phyloP scores from a whole-genome alignment of 1,139 yeast species.

The Suhomyces terraborum region DNA sequence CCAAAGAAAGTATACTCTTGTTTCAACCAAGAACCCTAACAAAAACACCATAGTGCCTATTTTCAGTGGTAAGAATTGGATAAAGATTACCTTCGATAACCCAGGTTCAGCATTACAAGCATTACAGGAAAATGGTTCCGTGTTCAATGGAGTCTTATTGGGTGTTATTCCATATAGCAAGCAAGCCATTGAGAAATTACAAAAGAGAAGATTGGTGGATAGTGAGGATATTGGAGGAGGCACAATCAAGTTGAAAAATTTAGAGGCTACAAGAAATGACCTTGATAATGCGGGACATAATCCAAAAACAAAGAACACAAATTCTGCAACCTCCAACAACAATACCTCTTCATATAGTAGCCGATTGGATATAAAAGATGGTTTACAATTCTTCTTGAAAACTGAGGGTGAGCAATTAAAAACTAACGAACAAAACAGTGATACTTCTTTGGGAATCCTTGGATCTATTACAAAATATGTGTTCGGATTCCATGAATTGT shows the following conservation, averaged over 20 bases:
- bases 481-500: conserved; percentile 50
- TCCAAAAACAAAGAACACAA: background rate
- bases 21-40: conserved; percentile 10
- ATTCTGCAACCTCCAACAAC: conserved; percentile 1
- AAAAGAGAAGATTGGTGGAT: conserved; percentile 53
- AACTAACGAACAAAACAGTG: conserved; percentile 19
- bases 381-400: conserved; percentile 41
- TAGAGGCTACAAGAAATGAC: conserved; percentile 7
- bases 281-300: conserved; percentile 2
- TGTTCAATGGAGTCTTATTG: conserved; percentile 67
- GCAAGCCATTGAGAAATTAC: conserved; percentile 61
- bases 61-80: conserved; percentile 86
- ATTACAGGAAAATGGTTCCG: conserved; percentile 74
- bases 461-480: conserved; percentile 40
- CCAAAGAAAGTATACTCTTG: conserved; percentile 17
- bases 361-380: conserved; percentile 45
- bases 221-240: conserved; percentile 61
- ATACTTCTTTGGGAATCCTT: conserved; percentile 37
- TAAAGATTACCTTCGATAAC: conserved; percentile 78
- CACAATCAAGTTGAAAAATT: conserved; percentile 15
- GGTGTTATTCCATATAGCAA: conserved; percentile 77
- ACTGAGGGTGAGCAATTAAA: conserved; percentile 21
- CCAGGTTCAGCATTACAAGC: conserved; percentile 81
- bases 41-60: conserved; percentile 51
- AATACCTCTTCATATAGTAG: conserved; percentile 22